Conservation (phyloP, 805 yeast genomes). For the Spencermartinsiella europaea region DNA sequence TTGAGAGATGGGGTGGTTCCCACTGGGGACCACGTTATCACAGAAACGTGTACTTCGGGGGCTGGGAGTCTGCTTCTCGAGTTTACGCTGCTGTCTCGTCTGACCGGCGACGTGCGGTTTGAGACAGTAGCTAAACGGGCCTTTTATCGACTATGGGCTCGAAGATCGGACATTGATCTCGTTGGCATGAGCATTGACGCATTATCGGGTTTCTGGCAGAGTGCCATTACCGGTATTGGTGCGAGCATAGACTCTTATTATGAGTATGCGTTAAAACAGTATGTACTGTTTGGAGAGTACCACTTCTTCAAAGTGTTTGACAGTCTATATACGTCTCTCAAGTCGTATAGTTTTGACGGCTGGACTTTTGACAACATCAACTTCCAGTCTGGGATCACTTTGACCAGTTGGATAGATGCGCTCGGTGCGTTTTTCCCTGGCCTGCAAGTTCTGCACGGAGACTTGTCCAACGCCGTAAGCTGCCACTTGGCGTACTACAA, state of each 20-base stretch:
- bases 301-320: constrained; percentile 52
- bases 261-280: constrained; percentile 77
- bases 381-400: constrained; percentile 43
- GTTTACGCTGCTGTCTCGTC: constrained; percentile 64
- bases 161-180: constrained; percentile 55
- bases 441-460: constrained; percentile 72
- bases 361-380: constrained; percentile 58
- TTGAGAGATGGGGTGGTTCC: constrained; percentile 45
- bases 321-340: constrained; percentile 47
- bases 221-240: constrained; percentile 71
- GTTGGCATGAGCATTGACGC: constrained; percentile 78
- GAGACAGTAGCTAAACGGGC: constrained; percentile 58
- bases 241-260: constrained; percentile 89
- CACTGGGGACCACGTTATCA: constrained; percentile 18
- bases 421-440: constrained; percentile 89
- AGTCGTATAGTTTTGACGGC: constrained; percentile 42
- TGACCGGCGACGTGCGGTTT: constrained; percentile 71
- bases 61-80: constrained; percentile 81
- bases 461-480: constrained; percentile 56
- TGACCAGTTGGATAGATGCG: constrained; percentile 75
- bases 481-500: constrained; percentile 62
- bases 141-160: constrained; percentile 65
- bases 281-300: constrained; percentile 65
- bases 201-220: constrained; percentile 47
- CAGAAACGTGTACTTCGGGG: constrained; percentile 83